Evolutionary conservation across 2,329 filamentous ascomycete species (phyloP), one percentile per base, ranked within the genome.

Genomic region (Aspergillus sp.): DNA sequence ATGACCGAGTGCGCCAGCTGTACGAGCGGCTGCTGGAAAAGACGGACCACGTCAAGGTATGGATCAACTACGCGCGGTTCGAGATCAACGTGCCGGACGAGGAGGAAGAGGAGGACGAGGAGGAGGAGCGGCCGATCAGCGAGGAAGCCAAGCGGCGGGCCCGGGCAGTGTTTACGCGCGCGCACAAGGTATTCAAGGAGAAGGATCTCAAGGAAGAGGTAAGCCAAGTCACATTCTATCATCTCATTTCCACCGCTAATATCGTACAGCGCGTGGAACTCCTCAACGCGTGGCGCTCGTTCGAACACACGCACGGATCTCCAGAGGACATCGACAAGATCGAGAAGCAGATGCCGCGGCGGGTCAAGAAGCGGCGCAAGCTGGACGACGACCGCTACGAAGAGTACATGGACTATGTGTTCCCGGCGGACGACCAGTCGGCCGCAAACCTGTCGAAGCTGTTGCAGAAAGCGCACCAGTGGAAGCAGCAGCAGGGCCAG

Each of bases 11-110:
- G 4, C 82, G 94, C 45, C 77, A 78, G 3, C 78, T 99, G 42
- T 99, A 97, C 75, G 93, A 97, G 76, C 85, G 93, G 6, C 81
- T 99, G 11, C 81, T 99, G 41, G 81, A 90, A 65, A 97, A 95
- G 84, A 96, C 94, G n/a, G 88, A 94, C 66, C 94, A 99, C 68
- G 91, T 97, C 79, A 99, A 97, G 79, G 94, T 99, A 55, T 99
- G 94, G 94, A 96, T 94, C 72, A 93, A 89, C 71, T 99, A 93
- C 75, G 94, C 94, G n/a, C 89, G 95, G 71, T 97, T 99, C 67
- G 94, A 99, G 74, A 90, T 97, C 77, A 93, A 94, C 70, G 86
- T 96, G 0, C 91, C 91, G 42, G 91, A 96, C 52, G 82, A 78
- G 11, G 79, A 83, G 17, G 84, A 84, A 16, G 83, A 84, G 48